phyloP scores from a whole-genome alignment of 495 filamentous ascomycete genomes.

The Apodospora peruviana region DNA sequence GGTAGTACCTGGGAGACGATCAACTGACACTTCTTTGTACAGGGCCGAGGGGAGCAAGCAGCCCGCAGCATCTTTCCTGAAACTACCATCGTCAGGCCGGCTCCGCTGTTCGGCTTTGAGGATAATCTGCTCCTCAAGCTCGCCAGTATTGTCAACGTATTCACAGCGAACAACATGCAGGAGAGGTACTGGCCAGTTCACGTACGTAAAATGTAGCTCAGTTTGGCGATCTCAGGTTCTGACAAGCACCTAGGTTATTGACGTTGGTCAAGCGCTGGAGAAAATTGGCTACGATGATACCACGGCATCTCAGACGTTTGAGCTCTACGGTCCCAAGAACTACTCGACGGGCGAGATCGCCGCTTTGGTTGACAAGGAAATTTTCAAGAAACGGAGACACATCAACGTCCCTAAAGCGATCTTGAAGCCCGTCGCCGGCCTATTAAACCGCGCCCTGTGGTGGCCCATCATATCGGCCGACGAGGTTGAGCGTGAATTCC shows the following conservation, averaged over 20 bases:
- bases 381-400: slow-evolving; percentile 80
- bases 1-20: neutral
- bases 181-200: slow-evolving; percentile 90
- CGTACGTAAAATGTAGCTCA: slow-evolving; percentile 45
- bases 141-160: slow-evolving; percentile 67
- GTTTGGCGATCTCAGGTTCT: slow-evolving; percentile 3
- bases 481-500: slow-evolving; percentile 87
- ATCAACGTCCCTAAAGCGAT: slow-evolving; percentile 84
- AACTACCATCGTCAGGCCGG: slow-evolving; percentile 93
- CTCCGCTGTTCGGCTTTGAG: slow-evolving; percentile 91
- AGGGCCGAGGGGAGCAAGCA: slow-evolving; percentile 76
- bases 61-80: slow-evolving; percentile 91
- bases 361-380: slow-evolving; percentile 84
- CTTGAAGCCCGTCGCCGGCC: slow-evolving; percentile 62
- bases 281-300: slow-evolving; percentile 82
- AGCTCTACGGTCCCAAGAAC: slow-evolving; percentile 90
- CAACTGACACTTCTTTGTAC: slow-evolving; percentile 9
- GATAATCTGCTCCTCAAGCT: slow-evolving; percentile 86
- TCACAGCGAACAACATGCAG: slow-evolving; percentile 89
- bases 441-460: slow-evolving; percentile 78
- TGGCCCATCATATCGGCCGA: slow-evolving; percentile 82
- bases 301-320: slow-evolving; percentile 84
- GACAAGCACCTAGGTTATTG: slow-evolving; percentile 57
- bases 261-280: slow-evolving; percentile 85
- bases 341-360: slow-evolving; percentile 86